Conservation (phyloP, 1,284 basidiomycete genomes). For the Calocybe gambosa region DNA sequence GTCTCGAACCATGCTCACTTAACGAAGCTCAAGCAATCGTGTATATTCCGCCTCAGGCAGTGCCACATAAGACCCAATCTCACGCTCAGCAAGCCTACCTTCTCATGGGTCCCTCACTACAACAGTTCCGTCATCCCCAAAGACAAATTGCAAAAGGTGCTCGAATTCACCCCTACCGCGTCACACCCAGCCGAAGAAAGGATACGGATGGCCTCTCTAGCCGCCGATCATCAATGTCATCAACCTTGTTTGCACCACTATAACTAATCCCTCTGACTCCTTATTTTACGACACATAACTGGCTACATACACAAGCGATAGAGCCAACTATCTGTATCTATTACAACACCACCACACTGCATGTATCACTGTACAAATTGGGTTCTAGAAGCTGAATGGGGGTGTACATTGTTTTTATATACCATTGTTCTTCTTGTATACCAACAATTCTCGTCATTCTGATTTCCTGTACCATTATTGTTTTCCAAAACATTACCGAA, state of each 20-base stretch:
- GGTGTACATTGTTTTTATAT: slow-evolving; percentile 3
- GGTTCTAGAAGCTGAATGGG: neutral
- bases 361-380: slow-evolving; percentile 6
- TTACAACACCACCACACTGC: neutral
- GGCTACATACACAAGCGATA: slow-evolving; percentile 7
- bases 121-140: slow-evolving; percentile 32
- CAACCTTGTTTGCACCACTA: neutral
- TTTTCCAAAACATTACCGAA: no score
- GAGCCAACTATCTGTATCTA: slow-evolving; percentile 14
- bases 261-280: slow-evolving; percentile 1
- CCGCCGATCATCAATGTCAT: slow-evolving; percentile 6
- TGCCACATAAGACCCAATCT: slow-evolving; percentile 13
- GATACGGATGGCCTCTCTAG: neutral
- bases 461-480: neutral
- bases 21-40: slow-evolving; percentile 51
- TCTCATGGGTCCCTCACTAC: slow-evolving; percentile 39
- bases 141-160: slow-evolving; percentile 38
- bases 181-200: slow-evolving; percentile 20
- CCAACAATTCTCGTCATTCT: slow-evolving; percentile 5
- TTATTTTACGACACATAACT: slow-evolving; percentile 1
- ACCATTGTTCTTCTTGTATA: slow-evolving; percentile 1
- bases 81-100: slow-evolving; percentile 28
- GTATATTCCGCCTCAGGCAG: slow-evolving; percentile 31
- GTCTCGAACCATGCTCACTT: slow-evolving; percentile 42
- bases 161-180: slow-evolving; percentile 50